Percentiles rank a stretch among this genome's conserved stretches.
Conservation (phyloP, 2,329 filamentous ascomycete genomes). For the Talaromyces sp. region DNA sequence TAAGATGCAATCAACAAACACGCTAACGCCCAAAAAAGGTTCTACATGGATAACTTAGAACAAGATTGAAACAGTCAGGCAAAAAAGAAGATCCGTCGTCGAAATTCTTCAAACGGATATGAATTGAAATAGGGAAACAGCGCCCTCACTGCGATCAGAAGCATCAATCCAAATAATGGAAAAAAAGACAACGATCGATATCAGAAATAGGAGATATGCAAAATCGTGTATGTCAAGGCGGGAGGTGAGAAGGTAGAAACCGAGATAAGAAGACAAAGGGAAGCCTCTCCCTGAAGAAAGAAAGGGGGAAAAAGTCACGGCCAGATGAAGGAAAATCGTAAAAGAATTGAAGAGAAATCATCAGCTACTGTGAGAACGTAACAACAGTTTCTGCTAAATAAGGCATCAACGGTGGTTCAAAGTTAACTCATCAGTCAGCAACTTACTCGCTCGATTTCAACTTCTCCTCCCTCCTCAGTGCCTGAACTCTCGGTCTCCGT, state of each 20-base stretch:
- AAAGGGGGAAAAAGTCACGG: background rate
- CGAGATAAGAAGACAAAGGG: background rate
- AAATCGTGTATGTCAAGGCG: too few species aligned
- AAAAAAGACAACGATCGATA: background rate
- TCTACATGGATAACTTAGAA: background rate
- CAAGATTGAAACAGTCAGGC: background rate
- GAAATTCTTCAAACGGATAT: background rate
- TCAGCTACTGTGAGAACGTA: conserved; percentile 48
- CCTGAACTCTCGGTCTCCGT: conserved; percentile 57
- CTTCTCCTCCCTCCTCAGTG: conserved; percentile 55
- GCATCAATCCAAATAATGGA: background rate
- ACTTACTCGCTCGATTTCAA: conserved; percentile 55
- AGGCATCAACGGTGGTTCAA: background rate
- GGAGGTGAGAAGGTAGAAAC: background rate
- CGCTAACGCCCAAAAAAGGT: conserved; percentile 2
- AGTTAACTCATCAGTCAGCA: conserved; percentile 8
- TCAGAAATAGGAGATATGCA: conserved; percentile 7
- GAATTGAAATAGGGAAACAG: background rate
- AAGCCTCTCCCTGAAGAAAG: background rate
- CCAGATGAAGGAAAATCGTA: background rate
- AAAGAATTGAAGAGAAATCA: conserved; percentile 5
- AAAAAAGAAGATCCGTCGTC: background rate
- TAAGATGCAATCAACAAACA: background rate
- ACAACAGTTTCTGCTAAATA: conserved; percentile 33
- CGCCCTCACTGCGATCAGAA: too few species aligned